A percentile compares a stretch with the other conserved stretches of the same genome.
Conservation (phyloP, 2,329 filamentous ascomycete genomes). For the Sclerotinia trifoliorum region DNA sequence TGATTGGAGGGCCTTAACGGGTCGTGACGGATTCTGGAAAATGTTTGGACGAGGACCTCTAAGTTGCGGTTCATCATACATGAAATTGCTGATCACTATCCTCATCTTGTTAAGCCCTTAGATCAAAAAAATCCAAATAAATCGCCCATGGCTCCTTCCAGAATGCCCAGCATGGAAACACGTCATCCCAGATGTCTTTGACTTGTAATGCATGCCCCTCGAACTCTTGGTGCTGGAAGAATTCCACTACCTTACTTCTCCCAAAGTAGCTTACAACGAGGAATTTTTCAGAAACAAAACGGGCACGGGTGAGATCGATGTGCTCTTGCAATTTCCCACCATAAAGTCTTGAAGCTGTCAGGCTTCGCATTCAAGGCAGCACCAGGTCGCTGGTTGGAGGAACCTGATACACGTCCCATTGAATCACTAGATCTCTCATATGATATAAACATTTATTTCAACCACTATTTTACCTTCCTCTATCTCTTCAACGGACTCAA, state of each 20-base stretch:
- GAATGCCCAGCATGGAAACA: rapidly evolving
- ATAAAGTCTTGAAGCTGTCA: not conserved
- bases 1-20: not conserved
- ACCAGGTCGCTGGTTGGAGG: rapidly evolving
- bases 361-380: not conserved
- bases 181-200: not conserved
- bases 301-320: rapidly evolving
- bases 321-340: not conserved
- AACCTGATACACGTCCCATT: too few relatives aligned
- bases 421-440: not conserved
- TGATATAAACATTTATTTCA: not conserved
- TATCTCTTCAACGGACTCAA: not conserved
- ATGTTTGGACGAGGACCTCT: not conserved
- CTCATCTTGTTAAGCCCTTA: not conserved
- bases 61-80: not conserved
- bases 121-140: not conserved
- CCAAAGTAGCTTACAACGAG: too few relatives aligned
- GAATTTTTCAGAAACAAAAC: rapidly evolving
- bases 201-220: not conserved
- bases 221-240: not conserved
- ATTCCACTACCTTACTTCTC: not conserved
- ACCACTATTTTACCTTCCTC: rapidly evolving
- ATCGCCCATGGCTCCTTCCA: not conserved
- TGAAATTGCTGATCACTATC: not conserved
- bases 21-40: not conserved